Evolutionary conservation across 2,329 filamentous ascomycete genomes (phyloP).

Genomic region (Trichoderma cornu-damae): DNA sequence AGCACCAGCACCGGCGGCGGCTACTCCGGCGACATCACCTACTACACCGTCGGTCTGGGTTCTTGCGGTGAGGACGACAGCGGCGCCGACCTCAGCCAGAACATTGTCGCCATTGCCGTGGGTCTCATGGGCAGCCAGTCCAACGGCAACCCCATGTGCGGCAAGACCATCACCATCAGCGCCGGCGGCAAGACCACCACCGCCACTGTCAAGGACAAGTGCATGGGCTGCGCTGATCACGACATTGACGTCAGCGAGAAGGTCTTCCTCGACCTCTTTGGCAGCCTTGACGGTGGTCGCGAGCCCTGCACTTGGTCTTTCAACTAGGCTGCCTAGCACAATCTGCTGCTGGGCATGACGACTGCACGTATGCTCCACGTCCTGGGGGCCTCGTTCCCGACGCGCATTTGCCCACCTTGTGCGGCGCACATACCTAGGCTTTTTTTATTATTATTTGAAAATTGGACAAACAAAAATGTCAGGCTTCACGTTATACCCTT

Average conservation of each 20-base stretch:
- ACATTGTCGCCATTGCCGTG: constrained; percentile 65
- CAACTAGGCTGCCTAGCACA: constrained; percentile 29
- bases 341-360: background rate
- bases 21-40: constrained; percentile 64
- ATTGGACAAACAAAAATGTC: background rate
- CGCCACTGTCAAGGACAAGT: constrained; percentile 68
- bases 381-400: too few relatives aligned
- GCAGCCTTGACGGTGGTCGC: constrained; percentile 42
- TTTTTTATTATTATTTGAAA: too few relatives aligned
- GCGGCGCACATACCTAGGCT: constrained; percentile 18
- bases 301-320: constrained; percentile 43
- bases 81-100: constrained; percentile 48
- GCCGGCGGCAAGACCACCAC: constrained; percentile 53
- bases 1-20: constrained; percentile 22
- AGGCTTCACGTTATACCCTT: constrained; percentile 16
- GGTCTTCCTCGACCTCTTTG: constrained; percentile 51
- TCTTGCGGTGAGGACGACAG: constrained; percentile 61
- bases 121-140: constrained; percentile 58
- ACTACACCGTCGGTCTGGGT: constrained; percentile 64
- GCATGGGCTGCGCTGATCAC: constrained; percentile 56
- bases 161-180: constrained; percentile 59
- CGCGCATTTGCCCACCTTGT: constrained; percentile 14
- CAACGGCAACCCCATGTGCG: constrained; percentile 67
- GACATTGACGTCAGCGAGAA: constrained; percentile 58
- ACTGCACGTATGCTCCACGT: background rate